phyloP scores from a whole-genome alignment of 306 rosid genomes.

The Vigna hirtella region DNA sequence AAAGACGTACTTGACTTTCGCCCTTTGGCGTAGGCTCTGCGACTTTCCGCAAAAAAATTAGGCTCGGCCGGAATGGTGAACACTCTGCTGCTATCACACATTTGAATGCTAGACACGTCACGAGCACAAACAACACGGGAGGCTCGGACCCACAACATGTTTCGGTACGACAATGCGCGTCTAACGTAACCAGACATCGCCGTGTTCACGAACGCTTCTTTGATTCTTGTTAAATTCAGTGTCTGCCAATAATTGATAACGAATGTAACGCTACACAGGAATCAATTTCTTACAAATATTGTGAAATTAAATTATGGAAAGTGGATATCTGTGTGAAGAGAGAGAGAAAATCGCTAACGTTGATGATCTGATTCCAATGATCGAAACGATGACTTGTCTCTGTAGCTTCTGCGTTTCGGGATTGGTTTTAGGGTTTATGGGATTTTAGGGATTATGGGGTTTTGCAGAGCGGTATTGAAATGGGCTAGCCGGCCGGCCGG shows the following conservation, averaged over 20 bases:
- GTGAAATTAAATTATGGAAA: neutral
- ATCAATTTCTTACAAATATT: neutral
- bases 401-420: neutral
- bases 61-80: slow-evolving; percentile 44
- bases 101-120: slow-evolving; percentile 35
- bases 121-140: slow-evolving; percentile 38
- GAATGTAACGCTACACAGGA: neutral
- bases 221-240: neutral
- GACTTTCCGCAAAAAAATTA: slow-evolving; percentile 59
- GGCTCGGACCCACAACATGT: slow-evolving; percentile 54
- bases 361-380: neutral
- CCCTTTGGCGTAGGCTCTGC: slow-evolving; percentile 89
- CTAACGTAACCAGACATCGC: slow-evolving; percentile 62
- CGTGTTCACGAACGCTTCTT: neutral
- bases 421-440: neutral
- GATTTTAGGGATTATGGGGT: neutral
- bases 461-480: neutral
- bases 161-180: slow-evolving; percentile 65
- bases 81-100: slow-evolving; percentile 34
- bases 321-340: neutral
- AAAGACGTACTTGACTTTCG: slow-evolving; percentile 73
- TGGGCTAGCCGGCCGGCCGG: neutral
- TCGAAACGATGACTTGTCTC: neutral
- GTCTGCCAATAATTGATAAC: slow-evolving; percentile 16
- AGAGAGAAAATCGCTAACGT: neutral